Evolutionary conservation across 1,284 basidiomycete genomes (phyloP).

Genomic region (Cystobasidium sp.): DNA sequence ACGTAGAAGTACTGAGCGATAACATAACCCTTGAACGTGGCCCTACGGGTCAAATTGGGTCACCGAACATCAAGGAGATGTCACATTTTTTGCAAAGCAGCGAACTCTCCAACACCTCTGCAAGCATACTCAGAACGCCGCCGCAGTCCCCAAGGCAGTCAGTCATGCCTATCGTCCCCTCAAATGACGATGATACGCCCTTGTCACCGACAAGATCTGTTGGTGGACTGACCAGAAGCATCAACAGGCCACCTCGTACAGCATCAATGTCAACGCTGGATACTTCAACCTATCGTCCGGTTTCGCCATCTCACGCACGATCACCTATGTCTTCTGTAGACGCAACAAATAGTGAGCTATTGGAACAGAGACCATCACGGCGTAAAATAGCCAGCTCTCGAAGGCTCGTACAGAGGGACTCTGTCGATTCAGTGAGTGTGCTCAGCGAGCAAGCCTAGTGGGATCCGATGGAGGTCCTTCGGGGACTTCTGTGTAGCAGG

Average conservation of each 20-base stretch:
- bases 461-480: too few relatives aligned
- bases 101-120: not conserved
- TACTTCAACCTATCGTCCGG: not conserved
- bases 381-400: constrained; percentile 35
- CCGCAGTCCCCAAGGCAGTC: constrained; percentile 12
- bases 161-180: not conserved
- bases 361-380: constrained; percentile 9
- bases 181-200: constrained; percentile 5
- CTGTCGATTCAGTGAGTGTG: constrained; percentile 11
- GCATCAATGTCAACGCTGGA: constrained; percentile 20
- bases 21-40: not conserved
- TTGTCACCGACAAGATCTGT: constrained; percentile 9
- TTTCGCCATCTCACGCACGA: not conserved
- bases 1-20: constrained; percentile 28
- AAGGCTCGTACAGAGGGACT: constrained; percentile 14
- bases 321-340: not conserved
- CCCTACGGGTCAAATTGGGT: not conserved
- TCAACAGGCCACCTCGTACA: constrained; percentile 23
- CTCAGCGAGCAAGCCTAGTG: not conserved
- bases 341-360: not conserved
- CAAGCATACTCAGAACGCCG: not conserved
- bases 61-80: not conserved
- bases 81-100: constrained; percentile 2
- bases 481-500: too few relatives aligned
- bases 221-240: not conserved